phyloP scores from a whole-genome alignment of 2,329 filamentous ascomycete genomes.

The Pseudogymnoascus sp. region DNA sequence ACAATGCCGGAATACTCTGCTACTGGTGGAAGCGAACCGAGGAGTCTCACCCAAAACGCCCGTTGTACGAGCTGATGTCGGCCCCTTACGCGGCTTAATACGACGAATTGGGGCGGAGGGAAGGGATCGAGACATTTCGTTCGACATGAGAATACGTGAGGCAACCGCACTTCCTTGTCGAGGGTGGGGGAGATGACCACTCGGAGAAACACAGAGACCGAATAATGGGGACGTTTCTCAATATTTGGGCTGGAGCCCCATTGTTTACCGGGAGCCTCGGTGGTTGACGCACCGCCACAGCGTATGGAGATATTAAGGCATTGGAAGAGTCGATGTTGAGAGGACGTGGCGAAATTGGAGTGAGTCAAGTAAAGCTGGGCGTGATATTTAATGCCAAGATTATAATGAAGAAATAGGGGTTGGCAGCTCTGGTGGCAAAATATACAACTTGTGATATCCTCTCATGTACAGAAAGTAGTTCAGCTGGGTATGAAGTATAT shows the following conservation, averaged over 20 bases:
- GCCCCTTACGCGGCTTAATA: neutral
- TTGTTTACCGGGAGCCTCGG: neutral
- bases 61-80: neutral
- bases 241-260: neutral
- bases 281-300: neutral
- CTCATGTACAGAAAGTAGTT: neutral
- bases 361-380: neutral
- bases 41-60: neutral
- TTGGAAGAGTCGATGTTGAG: neutral
- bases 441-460: neutral
- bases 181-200: neutral
- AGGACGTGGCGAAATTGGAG: neutral
- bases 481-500: neutral
- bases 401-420: neutral
- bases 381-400: neutral
- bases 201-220: neutral
- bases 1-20: neutral
- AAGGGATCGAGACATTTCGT: neutral
- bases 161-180: neutral
- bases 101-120: neutral
- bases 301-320: neutral
- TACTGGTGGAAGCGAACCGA: neutral
- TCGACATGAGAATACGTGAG: neutral
- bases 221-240: neutral
- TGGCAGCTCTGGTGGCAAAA: neutral